Evolutionary conservation across 2,329 filamentous ascomycete species (phyloP).

Genomic region (Fusarium oligoseptatum): DNA sequence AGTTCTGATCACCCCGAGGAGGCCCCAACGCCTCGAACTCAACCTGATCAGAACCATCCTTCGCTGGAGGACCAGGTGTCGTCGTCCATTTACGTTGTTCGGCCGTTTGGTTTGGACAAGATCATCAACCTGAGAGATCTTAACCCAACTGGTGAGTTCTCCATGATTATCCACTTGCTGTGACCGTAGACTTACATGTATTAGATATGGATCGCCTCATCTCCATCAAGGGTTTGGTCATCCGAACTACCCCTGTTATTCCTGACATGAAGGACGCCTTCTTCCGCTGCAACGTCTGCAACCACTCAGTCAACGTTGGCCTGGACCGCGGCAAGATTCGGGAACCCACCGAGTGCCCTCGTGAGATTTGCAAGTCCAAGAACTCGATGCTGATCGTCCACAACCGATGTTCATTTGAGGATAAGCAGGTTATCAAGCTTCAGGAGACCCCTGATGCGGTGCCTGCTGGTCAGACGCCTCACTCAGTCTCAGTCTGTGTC

Average conservation of each 20-base stretch:
- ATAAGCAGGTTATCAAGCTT: conserved; percentile 98
- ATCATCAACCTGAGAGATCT: conserved; percentile 93
- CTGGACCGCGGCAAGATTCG: conserved; percentile 97
- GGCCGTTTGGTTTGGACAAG: conserved; percentile 89
- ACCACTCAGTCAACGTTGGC: conserved; percentile 89
- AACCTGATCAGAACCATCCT: conserved; percentile 61
- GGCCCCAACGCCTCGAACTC: conserved; percentile 53
- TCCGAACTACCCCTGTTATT: conserved; percentile 94
- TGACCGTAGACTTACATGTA: conserved; percentile 21
- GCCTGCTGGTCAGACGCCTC: conserved; percentile 95
- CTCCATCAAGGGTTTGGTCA: conserved; percentile 94
- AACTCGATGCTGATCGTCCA: conserved; percentile 99
- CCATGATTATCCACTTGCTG: background rate
- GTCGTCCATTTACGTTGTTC: conserved; percentile 83
- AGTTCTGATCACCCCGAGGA: conserved; percentile 80
- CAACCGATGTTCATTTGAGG: conserved; percentile 93
- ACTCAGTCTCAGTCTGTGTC: conserved; percentile 94
- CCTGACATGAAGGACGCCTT: conserved; percentile 99
- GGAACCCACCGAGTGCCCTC: conserved; percentile 91
- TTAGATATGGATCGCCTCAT: conserved; percentile 95
- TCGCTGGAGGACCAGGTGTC: conserved; percentile 86
- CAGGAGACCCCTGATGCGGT: conserved; percentile 97
- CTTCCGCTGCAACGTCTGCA: conserved; percentile 95
- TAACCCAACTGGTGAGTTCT: conserved; percentile 80
- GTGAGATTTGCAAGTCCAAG: conserved; percentile 81